Evolutionary conservation across 208 protist genomes (phyloP).

Genomic region (Crithidia acanthocephali): DNA sequence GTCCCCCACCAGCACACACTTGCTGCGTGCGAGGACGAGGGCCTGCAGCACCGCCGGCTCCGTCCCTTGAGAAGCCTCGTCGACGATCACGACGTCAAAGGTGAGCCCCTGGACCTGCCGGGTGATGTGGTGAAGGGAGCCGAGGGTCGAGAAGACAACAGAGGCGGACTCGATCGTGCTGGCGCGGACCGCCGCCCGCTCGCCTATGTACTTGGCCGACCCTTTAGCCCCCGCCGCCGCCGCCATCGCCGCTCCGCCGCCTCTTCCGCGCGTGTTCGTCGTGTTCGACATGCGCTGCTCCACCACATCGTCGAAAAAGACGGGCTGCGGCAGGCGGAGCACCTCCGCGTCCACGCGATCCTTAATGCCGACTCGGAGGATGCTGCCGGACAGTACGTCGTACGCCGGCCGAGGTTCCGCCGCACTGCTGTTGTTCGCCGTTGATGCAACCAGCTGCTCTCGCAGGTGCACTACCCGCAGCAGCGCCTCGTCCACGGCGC

Average conservation of each 20-base stretch:
- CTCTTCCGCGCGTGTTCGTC: not conserved
- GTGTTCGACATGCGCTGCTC: not conserved
- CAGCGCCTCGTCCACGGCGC: constrained; percentile 85
- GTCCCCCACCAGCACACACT: constrained; percentile 88
- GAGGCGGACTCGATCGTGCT: constrained; percentile 41
- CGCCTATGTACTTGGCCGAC: not conserved
- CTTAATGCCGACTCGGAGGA: constrained; percentile 74
- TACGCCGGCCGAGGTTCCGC: constrained; percentile 2
- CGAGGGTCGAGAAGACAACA: constrained; percentile 80
- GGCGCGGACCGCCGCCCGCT: constrained; percentile 15
- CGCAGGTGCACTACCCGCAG: constrained; percentile 63
- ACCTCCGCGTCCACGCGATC: constrained; percentile 68
- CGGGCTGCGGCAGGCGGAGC: constrained; percentile 37
- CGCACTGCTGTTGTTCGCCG: not conserved
- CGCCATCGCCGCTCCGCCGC: not conserved
- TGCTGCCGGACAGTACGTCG: constrained; percentile 5
- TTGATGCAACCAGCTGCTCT: constrained; percentile 18
- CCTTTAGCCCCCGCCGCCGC: not conserved
- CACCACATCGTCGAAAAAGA: constrained; percentile 79
- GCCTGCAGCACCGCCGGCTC: constrained; percentile 88
- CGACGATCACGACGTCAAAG: constrained; percentile 90
- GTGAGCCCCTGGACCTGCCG: constrained; percentile 32
- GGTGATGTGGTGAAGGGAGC: constrained; percentile 75
- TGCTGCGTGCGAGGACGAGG: constrained; percentile 53
- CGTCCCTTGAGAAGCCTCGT: constrained; percentile 93